Evolutionary conservation across 148 eudicot species (phyloP).

Genomic region (Camellia granthamiana): DNA sequence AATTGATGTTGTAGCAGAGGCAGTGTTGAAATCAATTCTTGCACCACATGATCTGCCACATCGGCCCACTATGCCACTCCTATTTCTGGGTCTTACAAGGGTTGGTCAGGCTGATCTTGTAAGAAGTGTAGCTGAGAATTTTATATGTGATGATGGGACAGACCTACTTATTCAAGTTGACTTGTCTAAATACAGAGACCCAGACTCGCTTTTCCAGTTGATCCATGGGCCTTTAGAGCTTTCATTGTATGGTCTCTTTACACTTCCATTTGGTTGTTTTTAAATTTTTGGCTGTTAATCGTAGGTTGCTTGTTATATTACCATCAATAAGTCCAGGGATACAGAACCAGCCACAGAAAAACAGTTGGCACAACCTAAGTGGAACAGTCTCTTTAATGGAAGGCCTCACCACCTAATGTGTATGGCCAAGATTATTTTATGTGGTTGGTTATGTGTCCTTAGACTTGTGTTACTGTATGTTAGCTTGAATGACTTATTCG

Average conservation of each 20-base stretch:
- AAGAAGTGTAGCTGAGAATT: not conserved
- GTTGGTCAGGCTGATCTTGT: not conserved
- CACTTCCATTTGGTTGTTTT: not conserved
- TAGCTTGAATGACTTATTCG: not conserved
- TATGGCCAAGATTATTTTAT: too few species aligned
- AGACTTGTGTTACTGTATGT: too few species aligned
- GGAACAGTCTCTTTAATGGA: too few species aligned
- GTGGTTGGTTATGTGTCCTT: too few species aligned
- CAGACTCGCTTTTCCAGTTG: not conserved
- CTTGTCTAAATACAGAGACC: not conserved
- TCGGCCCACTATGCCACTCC: not conserved
- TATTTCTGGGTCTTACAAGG: not conserved
- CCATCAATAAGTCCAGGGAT: too few species aligned
- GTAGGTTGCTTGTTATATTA: not conserved
- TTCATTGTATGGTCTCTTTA: not conserved
- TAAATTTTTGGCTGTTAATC: not conserved
- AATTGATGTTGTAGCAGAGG: not conserved
- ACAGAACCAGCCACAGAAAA: too few species aligned
- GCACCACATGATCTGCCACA: not conserved
- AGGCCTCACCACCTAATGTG: too few species aligned
- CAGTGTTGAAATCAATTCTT: not conserved
- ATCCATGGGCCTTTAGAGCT: not conserved
- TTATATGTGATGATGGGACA: not conserved
- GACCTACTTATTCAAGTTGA: not conserved
- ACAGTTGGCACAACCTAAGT: too few species aligned